Evolutionary conservation across 2,329 filamentous ascomycete species (phyloP), one percentile per base, ranked within the genome.

Genomic region (Fonsecaea erecta): DNA sequence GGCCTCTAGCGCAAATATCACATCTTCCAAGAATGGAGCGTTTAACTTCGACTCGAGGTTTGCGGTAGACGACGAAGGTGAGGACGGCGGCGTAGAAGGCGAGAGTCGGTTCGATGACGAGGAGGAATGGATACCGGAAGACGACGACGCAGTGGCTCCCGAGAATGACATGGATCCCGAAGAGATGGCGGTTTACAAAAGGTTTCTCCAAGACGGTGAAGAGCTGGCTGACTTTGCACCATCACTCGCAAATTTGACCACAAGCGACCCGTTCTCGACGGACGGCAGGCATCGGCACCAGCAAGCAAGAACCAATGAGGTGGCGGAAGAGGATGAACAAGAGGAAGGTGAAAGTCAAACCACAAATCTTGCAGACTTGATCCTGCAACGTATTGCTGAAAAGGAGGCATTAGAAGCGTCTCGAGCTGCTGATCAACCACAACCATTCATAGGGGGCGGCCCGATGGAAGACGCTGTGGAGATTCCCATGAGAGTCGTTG

Each of bases 301-400:
- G 18, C 57, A 37, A 37, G 3, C n/a, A 18, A 21, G 12, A 24
- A 7, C 30, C 21, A 16, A 12, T 26, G 75, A 78, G 61, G 72
- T 74, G 8, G 68, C 72, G 5, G 72, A 71, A 8, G 64, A 65
- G 16, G 78, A 77, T 43, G 76, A 78, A 3, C 78, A 77, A 56
- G 81, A 80, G 12, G 74, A 79, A 32, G 79, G 83, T 37, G 80
- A 81, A 46, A 82, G 83, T 14, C 81, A 84, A 64, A 83, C 85
- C 14, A 92, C 90, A 68, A 97, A 98, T 76, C 83, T 99, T 63
- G 93, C 95, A 16, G 93, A 97, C 74, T 81, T 99, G 68, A 99
- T 99, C 70, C 81, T 99, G 64, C 89, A 94, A 75, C 97, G 96
- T 79, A 99, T 99, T 74, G 92, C 93, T 3, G 90, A 91, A 65